A percentile compares a stretch with the other conserved stretches of the same genome.
Conservation (phyloP, 768 basidiomycete genomes). For the Tylopilus intermedius region DNA sequence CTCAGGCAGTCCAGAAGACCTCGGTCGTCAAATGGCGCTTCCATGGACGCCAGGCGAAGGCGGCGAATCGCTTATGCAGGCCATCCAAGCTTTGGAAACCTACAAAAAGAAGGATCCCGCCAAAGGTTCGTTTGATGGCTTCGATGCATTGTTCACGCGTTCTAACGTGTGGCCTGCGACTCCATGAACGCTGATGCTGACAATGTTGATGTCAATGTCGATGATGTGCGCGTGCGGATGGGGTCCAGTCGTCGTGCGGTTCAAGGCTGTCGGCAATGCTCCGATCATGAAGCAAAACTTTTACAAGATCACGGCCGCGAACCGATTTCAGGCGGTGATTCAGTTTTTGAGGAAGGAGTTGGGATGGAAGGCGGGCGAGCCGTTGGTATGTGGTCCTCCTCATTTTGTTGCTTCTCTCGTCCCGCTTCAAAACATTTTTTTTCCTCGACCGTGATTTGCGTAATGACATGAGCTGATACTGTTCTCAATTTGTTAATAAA, state of each 20-base stretch:
- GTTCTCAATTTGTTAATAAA: not conserved
- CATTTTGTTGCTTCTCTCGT: not conserved
- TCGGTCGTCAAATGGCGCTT: conserved; percentile 28
- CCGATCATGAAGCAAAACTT: conserved; percentile 99
- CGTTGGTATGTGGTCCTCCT: conserved; percentile 53
- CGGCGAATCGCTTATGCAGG: conserved; percentile 38
- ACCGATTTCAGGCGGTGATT: conserved; percentile 92
- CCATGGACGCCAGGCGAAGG: conserved; percentile 32
- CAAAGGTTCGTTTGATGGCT: conserved; percentile 49
- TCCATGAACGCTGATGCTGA: not conserved
- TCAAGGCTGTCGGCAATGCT: conserved; percentile 96
- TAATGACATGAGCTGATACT: conserved; percentile 21
- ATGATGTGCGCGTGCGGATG: too few relatives aligned
- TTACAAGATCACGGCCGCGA: conserved; percentile 93
- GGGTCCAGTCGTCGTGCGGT: conserved; percentile 84
- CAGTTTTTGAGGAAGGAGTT: conserved; percentile 88
- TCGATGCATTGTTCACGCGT: not conserved
- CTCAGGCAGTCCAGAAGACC: conserved; percentile 31
- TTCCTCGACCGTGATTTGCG: not conserved
- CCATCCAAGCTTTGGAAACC: conserved; percentile 68
- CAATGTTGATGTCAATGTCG: not conserved
- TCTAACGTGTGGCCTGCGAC: not conserved
- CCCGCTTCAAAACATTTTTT: not conserved
- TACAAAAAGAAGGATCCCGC: conserved; percentile 84
- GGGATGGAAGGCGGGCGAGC: conserved; percentile 80